These are phyloP conservation scores for Populus deltoides DNA, from an alignment of 345 rosid genomes.

Conservation along the genomic window DNA sequence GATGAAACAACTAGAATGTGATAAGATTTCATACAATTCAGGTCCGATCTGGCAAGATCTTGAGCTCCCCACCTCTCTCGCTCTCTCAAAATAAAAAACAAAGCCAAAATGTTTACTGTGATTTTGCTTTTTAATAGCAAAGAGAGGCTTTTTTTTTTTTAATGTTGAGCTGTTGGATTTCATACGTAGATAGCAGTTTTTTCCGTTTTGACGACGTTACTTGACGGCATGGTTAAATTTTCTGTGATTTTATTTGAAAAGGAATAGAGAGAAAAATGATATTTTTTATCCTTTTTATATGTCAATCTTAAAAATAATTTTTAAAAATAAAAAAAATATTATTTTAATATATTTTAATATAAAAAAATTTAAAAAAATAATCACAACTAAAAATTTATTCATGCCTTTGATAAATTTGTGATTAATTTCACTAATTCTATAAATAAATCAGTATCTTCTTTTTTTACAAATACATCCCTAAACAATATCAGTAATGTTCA, in stretches of 20 bases:
- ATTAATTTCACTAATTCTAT: too few species aligned
- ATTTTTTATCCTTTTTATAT: not conserved
- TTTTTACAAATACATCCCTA: not conserved
- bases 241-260: not conserved
- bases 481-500: too few species aligned
- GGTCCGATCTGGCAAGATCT: slow-evolving; percentile 54
- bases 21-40: slow-evolving; percentile 29
- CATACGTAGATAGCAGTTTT: slow-evolving; percentile 33
- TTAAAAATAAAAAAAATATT: too few species aligned
- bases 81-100: slow-evolving; percentile 21
- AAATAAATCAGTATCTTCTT: too few species aligned
- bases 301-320: too few species aligned
- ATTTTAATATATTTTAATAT: too few species aligned
- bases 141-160: slow-evolving; percentile 14
- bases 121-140: slow-evolving; percentile 24
- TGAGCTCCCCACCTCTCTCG: slow-evolving; percentile 36
- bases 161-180: slow-evolving; percentile 22
- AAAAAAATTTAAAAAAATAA: too few species aligned
- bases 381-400: too few species aligned
- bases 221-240: slow-evolving; percentile 6
- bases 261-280: not conserved
- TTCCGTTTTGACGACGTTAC: slow-evolving; percentile 30
- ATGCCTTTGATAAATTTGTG: too few species aligned
- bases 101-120: not conserved
- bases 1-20: slow-evolving; percentile 11